Base-by-base conservation (phyloP, 1,139 yeast species). In the Candida gigantensis region DNA sequence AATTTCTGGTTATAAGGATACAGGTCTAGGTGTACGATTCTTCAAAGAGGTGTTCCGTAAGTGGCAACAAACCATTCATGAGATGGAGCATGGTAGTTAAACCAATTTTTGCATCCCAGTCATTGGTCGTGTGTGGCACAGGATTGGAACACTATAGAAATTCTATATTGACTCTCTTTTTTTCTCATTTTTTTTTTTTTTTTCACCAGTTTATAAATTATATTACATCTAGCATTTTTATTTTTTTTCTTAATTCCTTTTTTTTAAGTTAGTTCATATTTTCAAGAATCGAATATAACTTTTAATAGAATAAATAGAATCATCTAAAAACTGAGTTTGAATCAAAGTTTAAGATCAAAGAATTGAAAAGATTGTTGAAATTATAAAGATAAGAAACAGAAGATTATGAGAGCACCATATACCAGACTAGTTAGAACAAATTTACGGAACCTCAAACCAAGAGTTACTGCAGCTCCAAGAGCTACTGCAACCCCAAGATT, bases 1-100 rank as follows among this genome's bases (percentile, higher is more conserved):
- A 17, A 74, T 84, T 13, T 75, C 84, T 24, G 94, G 95, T 8
- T 68, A 79, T 20, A 74, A 74, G 50, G 95, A 85, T 51, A 70
- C 83, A 32, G 84, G 83, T 6, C 63, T 81, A 38, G 94, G 86
- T 16, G 68, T 76, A 30, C 72, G 77, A 52, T 81, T 83, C 58
- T 84, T 82, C 63, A 61, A 59, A 37, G 80, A 79, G 2, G 84
- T 83, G 58, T 83, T 78, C 54, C 55, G 65, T 21, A 62, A 73
- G 43, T 83, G 89, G 88, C 70, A 76, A 52, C 14, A 16, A 2
- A 41, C 46, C 29, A 36, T 46, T 18, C 13, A 30, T 18, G 36
- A 32, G 55, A 53, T 9, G 31, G 40, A 34, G 17, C 19, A 19
- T 20, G 29, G 37, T 7, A 24, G 16, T n/a, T 34, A 34, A 11